Evolutionary conservation across 306 rosid species (phyloP).

Genomic region (Quercus engelmannii): DNA sequence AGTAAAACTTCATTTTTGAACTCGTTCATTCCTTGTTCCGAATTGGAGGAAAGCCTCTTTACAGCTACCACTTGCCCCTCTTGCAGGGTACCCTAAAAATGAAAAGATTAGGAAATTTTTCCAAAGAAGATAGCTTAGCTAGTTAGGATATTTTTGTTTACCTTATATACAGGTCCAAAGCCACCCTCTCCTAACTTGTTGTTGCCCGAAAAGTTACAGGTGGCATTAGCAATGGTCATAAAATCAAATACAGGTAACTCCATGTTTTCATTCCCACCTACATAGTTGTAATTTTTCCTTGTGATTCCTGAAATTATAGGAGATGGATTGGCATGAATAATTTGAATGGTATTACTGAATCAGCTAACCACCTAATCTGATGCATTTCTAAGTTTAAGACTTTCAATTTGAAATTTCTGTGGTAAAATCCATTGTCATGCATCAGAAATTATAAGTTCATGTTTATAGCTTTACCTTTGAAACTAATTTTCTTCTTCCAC

Average conservation of each 20-base stretch:
- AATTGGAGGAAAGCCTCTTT: too few relatives aligned
- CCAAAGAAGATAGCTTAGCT: too few relatives aligned
- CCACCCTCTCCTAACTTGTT: constrained; percentile 60
- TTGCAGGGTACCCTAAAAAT: too few relatives aligned
- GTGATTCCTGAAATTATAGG: neutral
- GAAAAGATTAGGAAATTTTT: too few relatives aligned
- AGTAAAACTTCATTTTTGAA: too few relatives aligned
- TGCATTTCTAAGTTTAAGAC: neutral
- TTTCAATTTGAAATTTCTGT: neutral
- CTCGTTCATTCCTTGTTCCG: too few relatives aligned
- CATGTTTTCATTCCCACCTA: constrained; percentile 21
- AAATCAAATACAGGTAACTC: constrained; percentile 48
- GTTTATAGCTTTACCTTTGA: neutral
- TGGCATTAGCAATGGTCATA: constrained; percentile 30
- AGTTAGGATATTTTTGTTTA: too few relatives aligned
- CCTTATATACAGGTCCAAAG: constrained; percentile 44
- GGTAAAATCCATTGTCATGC: neutral
- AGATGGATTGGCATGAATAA: neutral
- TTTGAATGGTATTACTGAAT: neutral
- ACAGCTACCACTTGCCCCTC: too few relatives aligned
- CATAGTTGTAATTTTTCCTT: neutral
- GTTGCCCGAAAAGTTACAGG: constrained; percentile 35
- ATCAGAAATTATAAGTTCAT: neutral
- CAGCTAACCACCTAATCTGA: neutral
- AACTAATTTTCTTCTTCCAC: neutral